A percentile compares a stretch with the other conserved stretches of the same genome.
These are phyloP conservation scores for Lecanosticta acicola DNA, from an alignment of 2,329 filamentous ascomycete species.

Conservation along the genomic window DNA sequence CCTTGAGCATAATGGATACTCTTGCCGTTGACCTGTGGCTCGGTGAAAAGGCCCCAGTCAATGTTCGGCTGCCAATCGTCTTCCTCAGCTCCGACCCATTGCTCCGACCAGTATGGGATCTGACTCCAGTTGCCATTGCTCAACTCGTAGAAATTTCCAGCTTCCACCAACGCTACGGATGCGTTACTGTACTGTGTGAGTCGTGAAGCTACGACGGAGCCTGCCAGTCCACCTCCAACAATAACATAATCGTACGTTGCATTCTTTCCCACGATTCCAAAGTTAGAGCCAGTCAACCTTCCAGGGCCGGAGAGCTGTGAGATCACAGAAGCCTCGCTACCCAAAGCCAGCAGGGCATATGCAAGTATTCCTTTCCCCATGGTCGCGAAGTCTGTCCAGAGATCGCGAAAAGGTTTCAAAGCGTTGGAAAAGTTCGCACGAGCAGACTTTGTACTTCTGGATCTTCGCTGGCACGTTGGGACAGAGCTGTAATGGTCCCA, in stretches of 20 bases:
- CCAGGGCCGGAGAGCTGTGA: conserved; percentile 4
- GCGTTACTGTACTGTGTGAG: conserved; percentile 20
- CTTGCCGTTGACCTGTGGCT: conserved; percentile 23
- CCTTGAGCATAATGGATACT: conserved; percentile 26
- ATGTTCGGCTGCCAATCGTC: conserved; percentile 21
- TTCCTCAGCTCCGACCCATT: conserved; percentile 11
- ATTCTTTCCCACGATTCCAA: conserved; percentile 17
- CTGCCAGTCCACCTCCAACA: conserved; percentile 26
- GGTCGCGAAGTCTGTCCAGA: background rate
- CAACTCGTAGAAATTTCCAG: conserved; percentile 30
- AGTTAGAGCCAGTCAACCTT: conserved; percentile 13
- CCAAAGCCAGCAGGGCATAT: conserved; percentile 2
- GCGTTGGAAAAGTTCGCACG: background rate
- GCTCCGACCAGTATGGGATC: conserved; percentile 24
- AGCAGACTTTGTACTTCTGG: background rate
- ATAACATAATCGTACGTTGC: conserved; percentile 24
- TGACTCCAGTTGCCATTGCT: conserved; percentile 28
- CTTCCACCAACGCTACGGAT: conserved; percentile 30
- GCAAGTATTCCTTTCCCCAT: background rate
- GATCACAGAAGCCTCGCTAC: conserved; percentile 4
- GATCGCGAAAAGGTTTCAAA: background rate
- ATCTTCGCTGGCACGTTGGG: background rate
- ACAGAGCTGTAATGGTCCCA: background rate
- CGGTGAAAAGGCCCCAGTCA: conserved; percentile 29
- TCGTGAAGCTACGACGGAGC: conserved; percentile 23